Conservation (phyloP, 208 protist species). For the Trypanosoma congolense region DNA sequence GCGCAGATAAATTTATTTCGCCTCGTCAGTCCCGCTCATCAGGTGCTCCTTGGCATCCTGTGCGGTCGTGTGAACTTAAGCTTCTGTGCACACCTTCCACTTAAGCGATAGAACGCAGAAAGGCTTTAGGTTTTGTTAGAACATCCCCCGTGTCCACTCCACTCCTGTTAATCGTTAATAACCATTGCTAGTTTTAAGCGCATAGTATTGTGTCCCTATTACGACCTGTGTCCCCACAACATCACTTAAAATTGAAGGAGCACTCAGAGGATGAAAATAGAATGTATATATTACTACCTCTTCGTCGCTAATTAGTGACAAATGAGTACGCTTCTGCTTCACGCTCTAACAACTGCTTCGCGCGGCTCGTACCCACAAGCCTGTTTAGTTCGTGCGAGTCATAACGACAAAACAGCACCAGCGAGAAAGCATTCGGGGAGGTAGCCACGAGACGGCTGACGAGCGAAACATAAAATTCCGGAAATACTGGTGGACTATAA, state of each 20-base stretch:
- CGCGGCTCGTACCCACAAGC: constrained; percentile 83
- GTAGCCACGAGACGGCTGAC: constrained; percentile 75
- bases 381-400: constrained; percentile 91
- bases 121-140: no score
- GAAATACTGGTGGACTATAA: constrained; percentile 91
- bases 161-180: not conserved
- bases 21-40: no score
- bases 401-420: constrained; percentile 89
- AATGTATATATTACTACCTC: not conserved
- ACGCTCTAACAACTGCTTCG: constrained; percentile 66
- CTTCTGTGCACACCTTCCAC: no score
- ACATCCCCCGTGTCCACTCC: not conserved
- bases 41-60: no score
- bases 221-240: no score
- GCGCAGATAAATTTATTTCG: no score
- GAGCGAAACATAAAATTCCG: constrained; percentile 92
- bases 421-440: constrained; percentile 69
- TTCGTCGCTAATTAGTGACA: constrained; percentile 48
- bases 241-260: no score
- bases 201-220: no score
- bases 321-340: constrained; percentile 77
- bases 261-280: no score
- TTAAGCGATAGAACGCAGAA: no score
- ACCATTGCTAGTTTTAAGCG: no score
- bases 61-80: no score